A percentile compares a stretch with the other conserved stretches of the same genome.
Conservation (phyloP, 2,329 filamentous ascomycete species). For the Cladosporium austrohemisphaericum region DNA sequence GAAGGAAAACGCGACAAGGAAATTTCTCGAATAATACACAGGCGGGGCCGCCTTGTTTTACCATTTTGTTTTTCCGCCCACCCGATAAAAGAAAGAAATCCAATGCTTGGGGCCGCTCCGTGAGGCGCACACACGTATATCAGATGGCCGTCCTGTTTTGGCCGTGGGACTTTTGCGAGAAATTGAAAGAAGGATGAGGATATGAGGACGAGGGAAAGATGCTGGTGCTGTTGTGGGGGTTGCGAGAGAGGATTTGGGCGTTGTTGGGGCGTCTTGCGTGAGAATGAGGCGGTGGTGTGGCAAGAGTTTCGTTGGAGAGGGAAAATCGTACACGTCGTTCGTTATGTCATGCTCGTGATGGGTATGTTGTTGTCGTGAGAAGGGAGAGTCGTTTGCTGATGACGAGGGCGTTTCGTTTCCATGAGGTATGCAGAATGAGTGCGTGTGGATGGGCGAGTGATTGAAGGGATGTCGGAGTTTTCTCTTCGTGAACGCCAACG, state of each 20-base stretch:
- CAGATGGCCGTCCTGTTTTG: conserved; percentile 2
- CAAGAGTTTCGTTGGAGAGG: background rate
- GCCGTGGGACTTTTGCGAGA: background rate
- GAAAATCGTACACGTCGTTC: conserved; percentile 4
- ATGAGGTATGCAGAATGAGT: too few species aligned
- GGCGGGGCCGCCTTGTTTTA: conserved; percentile 1
- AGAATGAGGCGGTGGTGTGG: background rate
- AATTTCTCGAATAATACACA: background rate
- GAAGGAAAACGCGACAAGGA: background rate
- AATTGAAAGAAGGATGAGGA: background rate
- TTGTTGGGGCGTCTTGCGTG: too few species aligned
- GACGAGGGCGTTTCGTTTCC: too few species aligned
- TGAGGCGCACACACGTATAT: conserved; percentile 7
- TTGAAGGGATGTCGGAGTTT: too few species aligned
- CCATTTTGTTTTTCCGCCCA: background rate
- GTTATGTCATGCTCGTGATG: background rate
- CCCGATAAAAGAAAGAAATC: background rate
- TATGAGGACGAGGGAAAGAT: too few species aligned
- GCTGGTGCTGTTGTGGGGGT: background rate
- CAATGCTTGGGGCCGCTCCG: conserved; percentile 1
- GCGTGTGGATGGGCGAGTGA: too few species aligned
- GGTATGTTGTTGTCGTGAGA: background rate
- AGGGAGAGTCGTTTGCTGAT: too few species aligned
- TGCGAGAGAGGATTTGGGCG: too few species aligned
- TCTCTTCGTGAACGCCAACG: too few species aligned